A percentile compares a stretch with the other conserved stretches of the same genome.
Evolutionary conservation across 2,329 filamentous ascomycete genomes (phyloP).

Genomic region (Epichloe festucae): DNA sequence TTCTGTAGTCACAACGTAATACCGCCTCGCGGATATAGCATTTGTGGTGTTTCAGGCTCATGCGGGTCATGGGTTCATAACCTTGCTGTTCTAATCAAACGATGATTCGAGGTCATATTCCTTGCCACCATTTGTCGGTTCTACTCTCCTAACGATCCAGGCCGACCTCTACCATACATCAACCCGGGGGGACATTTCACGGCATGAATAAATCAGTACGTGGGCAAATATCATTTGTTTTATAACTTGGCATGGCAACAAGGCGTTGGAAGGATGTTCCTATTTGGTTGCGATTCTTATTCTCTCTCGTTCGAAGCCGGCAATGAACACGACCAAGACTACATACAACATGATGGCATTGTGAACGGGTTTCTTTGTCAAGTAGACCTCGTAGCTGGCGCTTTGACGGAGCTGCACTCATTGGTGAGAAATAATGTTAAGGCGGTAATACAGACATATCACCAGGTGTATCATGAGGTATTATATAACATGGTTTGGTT

Average conservation of each 20-base stretch:
- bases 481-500: background rate
- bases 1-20: conserved; percentile 64
- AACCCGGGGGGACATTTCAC: background rate
- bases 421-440: background rate
- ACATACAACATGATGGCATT: background rate
- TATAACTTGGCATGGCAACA: background rate
- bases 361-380: background rate
- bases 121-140: background rate
- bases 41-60: conserved; percentile 78
- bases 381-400: too few relatives aligned
- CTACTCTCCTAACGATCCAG: background rate
- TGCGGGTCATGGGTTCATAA: conserved; percentile 73
- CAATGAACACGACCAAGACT: background rate
- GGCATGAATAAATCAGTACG: background rate
- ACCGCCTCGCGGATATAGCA: conserved; percentile 75
- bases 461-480: background rate
- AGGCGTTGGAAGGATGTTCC: background rate
- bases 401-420: background rate
- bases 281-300: background rate
- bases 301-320: background rate
- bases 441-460: background rate
- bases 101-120: conserved; percentile 11
- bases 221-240: background rate
- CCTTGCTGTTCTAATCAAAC: conserved; percentile 59
- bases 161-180: background rate